Evolutionary conservation across 805 yeast genomes (phyloP).

Genomic region (Saturnispora sanitii): DNA sequence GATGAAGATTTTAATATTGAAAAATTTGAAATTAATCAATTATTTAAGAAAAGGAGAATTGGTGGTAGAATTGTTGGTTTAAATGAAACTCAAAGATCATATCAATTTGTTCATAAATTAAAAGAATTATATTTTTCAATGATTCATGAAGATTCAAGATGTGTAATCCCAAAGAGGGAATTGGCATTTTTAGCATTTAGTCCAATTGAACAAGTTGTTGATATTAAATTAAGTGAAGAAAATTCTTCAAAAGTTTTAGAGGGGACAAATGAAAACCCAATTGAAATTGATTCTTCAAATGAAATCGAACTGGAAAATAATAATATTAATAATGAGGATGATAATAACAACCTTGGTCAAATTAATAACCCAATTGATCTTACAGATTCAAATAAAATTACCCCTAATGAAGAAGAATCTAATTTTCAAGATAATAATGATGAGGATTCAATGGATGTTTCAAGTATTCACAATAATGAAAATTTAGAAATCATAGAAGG

Average conservation of each 20-base stretch:
- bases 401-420: no score
- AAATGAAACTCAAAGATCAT: conserved; percentile 72
- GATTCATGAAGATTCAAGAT: conserved; percentile 50
- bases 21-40: conserved; percentile 24
- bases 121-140: conserved; percentile 59
- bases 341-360: conserved; percentile 11
- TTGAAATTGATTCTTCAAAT: not conserved
- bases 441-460: not conserved
- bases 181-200: conserved; percentile 82
- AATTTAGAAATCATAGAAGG: not conserved
- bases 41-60: conserved; percentile 48
- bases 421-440: not conserved
- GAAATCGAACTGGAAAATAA: conserved; percentile 11
- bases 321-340: conserved; percentile 7
- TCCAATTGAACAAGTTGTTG: conserved; percentile 56
- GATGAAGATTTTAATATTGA: conserved; percentile 27
- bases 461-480: not conserved
- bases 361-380: not conserved
- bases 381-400: not conserved
- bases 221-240: conserved; percentile 32
- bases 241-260: not conserved
- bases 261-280: not conserved
- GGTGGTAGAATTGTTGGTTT: conserved; percentile 80
- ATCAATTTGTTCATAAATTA: conserved; percentile 68
- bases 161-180: conserved; percentile 74